Evolutionary conservation across 352 stramenopile genomes (phyloP), one percentile per base, ranked within the genome.

Genomic region (Phytopythium montanum): DNA sequence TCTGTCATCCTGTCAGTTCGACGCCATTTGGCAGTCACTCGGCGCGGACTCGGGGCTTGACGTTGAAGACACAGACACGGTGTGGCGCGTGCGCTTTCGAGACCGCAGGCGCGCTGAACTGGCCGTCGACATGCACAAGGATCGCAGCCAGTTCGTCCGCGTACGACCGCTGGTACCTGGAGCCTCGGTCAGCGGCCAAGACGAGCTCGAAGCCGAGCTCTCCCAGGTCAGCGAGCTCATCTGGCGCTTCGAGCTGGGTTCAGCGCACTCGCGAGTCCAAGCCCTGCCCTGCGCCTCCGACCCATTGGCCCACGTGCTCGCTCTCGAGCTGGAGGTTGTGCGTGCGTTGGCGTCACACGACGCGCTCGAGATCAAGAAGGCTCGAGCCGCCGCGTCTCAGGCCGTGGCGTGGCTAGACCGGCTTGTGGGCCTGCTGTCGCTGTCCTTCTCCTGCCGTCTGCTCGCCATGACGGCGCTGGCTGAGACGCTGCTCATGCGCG

Each of bases 311-410:
- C 60, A 66, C 55, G 38, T 82, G 1, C 21, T 69, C 29, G 39
- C 45, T 1, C 66, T 63, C 25, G 73, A 80, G 61, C 36, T 82
- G 1, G 68, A 73, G n/a, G 34, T 58, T 1, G 48, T 74, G 9
- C 70, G 73, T 3, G 73, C 79, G 21, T 16, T 83, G 26, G 54
- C 73, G 23, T 83, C 73, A 21, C 75, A 76, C 29, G 73, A 83
- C 38, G 16, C 50, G 31, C 52, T 74, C 13, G 64, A 69, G 5
- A 9, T 62, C 1, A 70, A 70, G 14, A 61, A 66, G 14, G 71
- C 73, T 3, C 60, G 64, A 3, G 42, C 56, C 2, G 42, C 29
- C 3, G 71, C 61, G 8, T 69, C 56, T 3, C 68, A 69, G 34
- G 57, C 69, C 7, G 68, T 72, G 19, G 23, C 13, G 38, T 72